phyloP scores from a whole-genome alignment of 768 basidiomycete genomes.

The Suillus clintonianus region DNA sequence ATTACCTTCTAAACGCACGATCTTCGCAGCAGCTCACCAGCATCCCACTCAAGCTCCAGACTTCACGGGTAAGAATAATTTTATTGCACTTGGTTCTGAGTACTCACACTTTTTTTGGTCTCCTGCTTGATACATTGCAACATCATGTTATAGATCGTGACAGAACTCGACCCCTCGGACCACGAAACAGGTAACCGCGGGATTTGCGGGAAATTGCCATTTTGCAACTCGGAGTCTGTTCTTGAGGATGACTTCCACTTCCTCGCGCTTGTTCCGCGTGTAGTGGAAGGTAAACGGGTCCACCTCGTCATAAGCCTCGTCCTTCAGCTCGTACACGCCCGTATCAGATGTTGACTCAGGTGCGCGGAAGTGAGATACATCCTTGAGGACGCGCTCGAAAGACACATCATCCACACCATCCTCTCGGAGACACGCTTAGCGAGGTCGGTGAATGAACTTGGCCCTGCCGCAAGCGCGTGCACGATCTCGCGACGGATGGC shows the following conservation, averaged over 20 bases:
- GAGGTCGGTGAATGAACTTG: slow-evolving; percentile 88
- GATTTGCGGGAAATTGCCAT: neutral
- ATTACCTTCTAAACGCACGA: neutral
- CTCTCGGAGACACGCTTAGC: slow-evolving; percentile 90
- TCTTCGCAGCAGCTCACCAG: neutral
- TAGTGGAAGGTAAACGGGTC: slow-evolving; percentile 98
- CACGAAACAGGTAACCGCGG: too few relatives aligned
- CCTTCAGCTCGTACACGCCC: slow-evolving; percentile 87
- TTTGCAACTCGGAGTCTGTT: slow-evolving; percentile 49
- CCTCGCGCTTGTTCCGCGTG: slow-evolving; percentile 89
- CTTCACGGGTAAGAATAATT: neutral
- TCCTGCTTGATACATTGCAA: neutral
- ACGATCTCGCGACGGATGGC: slow-evolving; percentile 84
- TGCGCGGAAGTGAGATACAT: slow-evolving; percentile 80
- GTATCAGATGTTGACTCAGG: slow-evolving; percentile 79
- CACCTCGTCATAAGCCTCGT: slow-evolving; percentile 81
- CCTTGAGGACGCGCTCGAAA: slow-evolving; percentile 76
- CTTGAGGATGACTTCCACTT: slow-evolving; percentile 78
- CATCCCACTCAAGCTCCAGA: neutral
- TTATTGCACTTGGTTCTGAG: neutral
- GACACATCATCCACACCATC: slow-evolving; percentile 78
- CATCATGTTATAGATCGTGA: neutral
- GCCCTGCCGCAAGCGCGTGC: slow-evolving; percentile 86
- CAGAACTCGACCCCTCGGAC: neutral
- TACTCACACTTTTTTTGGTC: neutral